Evolutionary conservation across 495 filamentous ascomycete genomes (phyloP).

Genomic region (Xylaria longipes): DNA sequence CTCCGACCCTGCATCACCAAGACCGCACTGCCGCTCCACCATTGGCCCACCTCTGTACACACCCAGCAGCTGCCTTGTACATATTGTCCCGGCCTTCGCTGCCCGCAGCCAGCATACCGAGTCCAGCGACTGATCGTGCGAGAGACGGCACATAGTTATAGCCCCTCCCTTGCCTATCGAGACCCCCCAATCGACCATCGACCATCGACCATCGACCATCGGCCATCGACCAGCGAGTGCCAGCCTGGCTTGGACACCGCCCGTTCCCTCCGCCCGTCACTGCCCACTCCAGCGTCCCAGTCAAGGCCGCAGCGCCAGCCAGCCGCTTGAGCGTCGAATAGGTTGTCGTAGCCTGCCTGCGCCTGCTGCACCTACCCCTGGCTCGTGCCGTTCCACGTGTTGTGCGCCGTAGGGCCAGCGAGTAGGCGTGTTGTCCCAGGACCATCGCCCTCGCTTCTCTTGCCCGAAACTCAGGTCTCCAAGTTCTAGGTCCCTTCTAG

Average conservation of each 20-base stretch:
- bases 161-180: background rate
- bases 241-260: conserved; percentile 23
- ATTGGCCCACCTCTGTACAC: conserved; percentile 9
- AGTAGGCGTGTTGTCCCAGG: conserved; percentile 17
- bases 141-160: conserved; percentile 16
- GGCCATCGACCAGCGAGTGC: background rate
- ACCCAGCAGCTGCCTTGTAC: conserved; percentile 36
- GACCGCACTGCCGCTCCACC: background rate
- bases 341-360: conserved; percentile 21
- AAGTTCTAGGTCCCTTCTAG: conserved; percentile 25
- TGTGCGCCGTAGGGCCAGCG: conserved; percentile 27
- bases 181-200: background rate
- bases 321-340: conserved; percentile 22
- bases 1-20: conserved; percentile 18
- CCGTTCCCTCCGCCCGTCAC: conserved; percentile 18
- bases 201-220: background rate
- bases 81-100: conserved; percentile 39
- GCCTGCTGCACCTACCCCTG: conserved; percentile 27
- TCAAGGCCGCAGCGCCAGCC: background rate
- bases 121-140: conserved; percentile 18
- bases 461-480: conserved; percentile 14
- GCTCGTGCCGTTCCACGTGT: conserved; percentile 27
- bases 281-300: conserved; percentile 5
- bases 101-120: conserved; percentile 33
- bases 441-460: conserved; percentile 20